A percentile compares a stretch with the other conserved stretches of the same genome.
Evolutionary conservation across 148 eudicot species (phyloP).

Genomic region (Rhododendron griersonianum): DNA sequence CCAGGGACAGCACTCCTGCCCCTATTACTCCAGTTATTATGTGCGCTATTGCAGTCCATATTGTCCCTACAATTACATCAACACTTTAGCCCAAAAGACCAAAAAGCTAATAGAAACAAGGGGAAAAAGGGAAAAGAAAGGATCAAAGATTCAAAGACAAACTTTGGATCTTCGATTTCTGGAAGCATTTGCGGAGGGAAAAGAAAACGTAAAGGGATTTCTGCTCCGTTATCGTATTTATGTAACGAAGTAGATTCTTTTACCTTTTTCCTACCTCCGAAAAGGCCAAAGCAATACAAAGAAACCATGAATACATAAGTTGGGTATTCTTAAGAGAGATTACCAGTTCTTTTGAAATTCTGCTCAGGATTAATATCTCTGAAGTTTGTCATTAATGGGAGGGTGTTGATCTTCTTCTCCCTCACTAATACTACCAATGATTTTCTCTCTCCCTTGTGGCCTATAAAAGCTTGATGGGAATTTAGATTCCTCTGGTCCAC

Average conservation of each 20-base stretch:
- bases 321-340: neutral
- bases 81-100: neutral
- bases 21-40: conserved; percentile 37
- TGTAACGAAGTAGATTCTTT: neutral
- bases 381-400: neutral
- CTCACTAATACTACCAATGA: neutral
- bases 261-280: neutral
- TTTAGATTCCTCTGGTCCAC: neutral
- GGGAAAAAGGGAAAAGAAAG: neutral
- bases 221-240: neutral
- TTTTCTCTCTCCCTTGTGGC: neutral
- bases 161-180: neutral
- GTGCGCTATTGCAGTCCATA: conserved; percentile 35
- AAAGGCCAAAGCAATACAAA: neutral
- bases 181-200: neutral
- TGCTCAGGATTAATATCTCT: neutral
- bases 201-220: neutral
- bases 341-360: neutral
- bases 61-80: conserved; percentile 15
- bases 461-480: neutral
- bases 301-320: neutral
- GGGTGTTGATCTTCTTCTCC: neutral
- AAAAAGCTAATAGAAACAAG: neutral
- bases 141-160: neutral
- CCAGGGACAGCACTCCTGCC: conserved; percentile 34